Conservation (phyloP, 2,329 filamentous ascomycete species). For the Cladosporium velox region DNA sequence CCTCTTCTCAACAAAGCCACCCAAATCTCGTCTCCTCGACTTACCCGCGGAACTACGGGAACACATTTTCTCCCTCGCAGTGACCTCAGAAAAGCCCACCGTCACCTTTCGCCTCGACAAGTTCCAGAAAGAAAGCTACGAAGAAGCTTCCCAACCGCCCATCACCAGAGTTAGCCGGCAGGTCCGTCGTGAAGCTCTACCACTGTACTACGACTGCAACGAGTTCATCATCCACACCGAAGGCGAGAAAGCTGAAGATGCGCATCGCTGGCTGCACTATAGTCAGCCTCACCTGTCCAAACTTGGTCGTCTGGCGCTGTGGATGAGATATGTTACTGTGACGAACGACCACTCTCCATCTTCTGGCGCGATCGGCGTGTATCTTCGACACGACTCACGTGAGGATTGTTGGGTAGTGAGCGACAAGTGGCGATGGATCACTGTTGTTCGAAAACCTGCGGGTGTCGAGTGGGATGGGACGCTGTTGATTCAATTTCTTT, state of each 20-base stretch:
- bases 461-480: constrained; percentile 28
- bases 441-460: constrained; percentile 30
- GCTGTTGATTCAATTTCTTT: constrained; percentile 28
- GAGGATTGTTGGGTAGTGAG: constrained; percentile 26
- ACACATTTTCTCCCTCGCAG: constrained; percentile 31
- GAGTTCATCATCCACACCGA: constrained; percentile 36
- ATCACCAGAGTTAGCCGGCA: constrained; percentile 33
- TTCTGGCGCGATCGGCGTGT: constrained; percentile 29
- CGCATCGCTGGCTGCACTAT: constrained; percentile 30
- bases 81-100: constrained; percentile 27
- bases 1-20: constrained; percentile 10
- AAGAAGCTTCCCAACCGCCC: constrained; percentile 31
- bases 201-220: constrained; percentile 35
- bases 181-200: constrained; percentile 33
- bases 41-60: constrained; percentile 33
- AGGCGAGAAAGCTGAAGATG: constrained; percentile 31
- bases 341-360: constrained; percentile 21
- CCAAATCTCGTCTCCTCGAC: constrained; percentile 20
- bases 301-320: constrained; percentile 30
- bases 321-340: constrained; percentile 33
- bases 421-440: constrained; percentile 34
- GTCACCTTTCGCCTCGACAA: constrained; percentile 36
- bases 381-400: constrained; percentile 23
- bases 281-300: constrained; percentile 26
- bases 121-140: constrained; percentile 34